phyloP scores from a whole-genome alignment of 2,329 filamentous ascomycete genomes.

The Pseudogymnoascus sp. region DNA sequence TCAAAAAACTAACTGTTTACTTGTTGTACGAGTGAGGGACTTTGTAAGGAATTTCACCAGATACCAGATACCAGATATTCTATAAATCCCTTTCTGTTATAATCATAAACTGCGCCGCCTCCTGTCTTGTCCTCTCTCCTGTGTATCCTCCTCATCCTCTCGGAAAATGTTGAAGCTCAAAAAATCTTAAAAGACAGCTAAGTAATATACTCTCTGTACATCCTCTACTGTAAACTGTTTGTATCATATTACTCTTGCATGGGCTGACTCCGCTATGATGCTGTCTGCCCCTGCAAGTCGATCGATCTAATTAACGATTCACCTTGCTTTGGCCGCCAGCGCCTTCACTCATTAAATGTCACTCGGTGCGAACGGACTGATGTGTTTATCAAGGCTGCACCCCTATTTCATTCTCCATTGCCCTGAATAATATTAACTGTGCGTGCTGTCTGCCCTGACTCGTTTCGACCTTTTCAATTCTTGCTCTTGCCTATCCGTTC shows the following conservation, averaged over 20 bases:
- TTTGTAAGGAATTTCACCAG: neutral
- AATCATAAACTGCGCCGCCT: no score
- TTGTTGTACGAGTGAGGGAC: neutral
- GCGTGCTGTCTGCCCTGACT: neutral
- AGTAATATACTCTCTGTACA: conserved; percentile 6
- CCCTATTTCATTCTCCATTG: neutral
- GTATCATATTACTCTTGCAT: conserved; percentile 11
- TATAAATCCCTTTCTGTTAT: no score
- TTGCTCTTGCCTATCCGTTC: conserved; percentile 4
- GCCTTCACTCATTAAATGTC: conserved; percentile 8
- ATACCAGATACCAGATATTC: no score
- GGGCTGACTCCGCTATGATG: conserved; percentile 8
- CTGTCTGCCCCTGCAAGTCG: conserved; percentile 8
- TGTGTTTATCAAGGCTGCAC: conserved; percentile 5
- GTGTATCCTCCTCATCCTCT: neutral
- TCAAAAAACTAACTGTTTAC: conserved; percentile 2
- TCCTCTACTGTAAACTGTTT: conserved; percentile 10
- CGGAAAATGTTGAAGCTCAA: neutral
- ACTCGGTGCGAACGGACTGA: conserved; percentile 4
- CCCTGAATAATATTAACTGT: conserved; percentile 4
- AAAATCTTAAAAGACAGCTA: conserved; percentile 1
- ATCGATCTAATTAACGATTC: conserved; percentile 10
- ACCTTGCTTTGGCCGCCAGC: conserved; percentile 6
- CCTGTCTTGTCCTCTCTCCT: neutral
- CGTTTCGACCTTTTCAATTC: neutral